phyloP scores from a whole-genome alignment of 441 rosid genomes.

The Erysimum cheiri region DNA sequence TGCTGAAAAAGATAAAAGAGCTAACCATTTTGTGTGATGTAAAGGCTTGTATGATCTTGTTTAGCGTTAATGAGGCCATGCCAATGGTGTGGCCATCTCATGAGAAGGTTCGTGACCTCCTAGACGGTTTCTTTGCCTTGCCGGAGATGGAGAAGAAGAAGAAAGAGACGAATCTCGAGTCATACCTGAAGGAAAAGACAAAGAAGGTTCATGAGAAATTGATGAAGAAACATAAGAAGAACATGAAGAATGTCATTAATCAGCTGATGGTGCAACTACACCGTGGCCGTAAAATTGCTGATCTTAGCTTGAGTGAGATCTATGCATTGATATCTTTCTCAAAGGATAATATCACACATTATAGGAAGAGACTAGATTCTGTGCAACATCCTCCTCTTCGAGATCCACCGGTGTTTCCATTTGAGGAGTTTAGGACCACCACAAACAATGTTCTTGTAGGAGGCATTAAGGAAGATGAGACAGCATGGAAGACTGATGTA shows the following conservation, averaged over 20 bases:
- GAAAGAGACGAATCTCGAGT: constrained; percentile 58
- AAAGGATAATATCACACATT: constrained; percentile 17
- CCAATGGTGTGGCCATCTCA: constrained; percentile 61
- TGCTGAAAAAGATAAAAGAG: constrained; percentile 64
- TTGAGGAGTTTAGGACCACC: neutral
- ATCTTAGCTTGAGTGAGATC: constrained; percentile 13
- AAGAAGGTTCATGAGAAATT: constrained; percentile 47
- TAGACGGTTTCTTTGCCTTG: constrained; percentile 49
- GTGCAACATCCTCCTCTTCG: constrained; percentile 18
- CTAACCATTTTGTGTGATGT: constrained; percentile 58
- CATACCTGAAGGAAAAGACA: constrained; percentile 52
- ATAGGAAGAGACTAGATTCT: neutral
- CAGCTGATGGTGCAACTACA: constrained; percentile 47
- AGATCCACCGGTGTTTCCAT: neutral
- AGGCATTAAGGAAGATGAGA: neutral
- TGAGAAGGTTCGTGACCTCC: constrained; percentile 44
- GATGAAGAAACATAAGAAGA: constrained; percentile 50
- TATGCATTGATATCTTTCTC: constrained; percentile 6
- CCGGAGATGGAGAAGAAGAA: constrained; percentile 54
- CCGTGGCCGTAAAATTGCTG: neutral
- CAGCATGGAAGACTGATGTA: neutral
- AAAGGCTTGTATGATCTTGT: constrained; percentile 56
- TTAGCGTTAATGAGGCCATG: constrained; percentile 47
- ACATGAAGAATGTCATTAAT: constrained; percentile 46
- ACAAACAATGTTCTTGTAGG: neutral